phyloP scores from a whole-genome alignment of 306 rosid genomes.

The Carpinus viminea region DNA sequence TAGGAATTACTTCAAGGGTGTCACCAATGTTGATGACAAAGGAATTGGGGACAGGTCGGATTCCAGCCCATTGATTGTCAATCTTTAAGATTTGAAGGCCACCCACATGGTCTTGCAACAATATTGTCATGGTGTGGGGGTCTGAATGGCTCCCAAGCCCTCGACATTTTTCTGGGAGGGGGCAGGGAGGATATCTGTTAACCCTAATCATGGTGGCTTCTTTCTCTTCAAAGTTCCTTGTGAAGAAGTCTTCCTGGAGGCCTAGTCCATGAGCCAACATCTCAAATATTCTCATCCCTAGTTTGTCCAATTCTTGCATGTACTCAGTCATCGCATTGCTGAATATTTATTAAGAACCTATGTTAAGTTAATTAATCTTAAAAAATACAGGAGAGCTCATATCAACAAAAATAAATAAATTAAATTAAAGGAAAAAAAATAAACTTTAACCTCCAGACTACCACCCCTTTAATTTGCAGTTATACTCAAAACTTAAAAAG shows the following conservation, averaged over 20 bases:
- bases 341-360: no score
- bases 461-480: no score
- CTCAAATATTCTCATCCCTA: conserved; percentile 3
- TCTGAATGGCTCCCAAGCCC: conserved; percentile 13
- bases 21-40: conserved; percentile 13
- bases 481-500: no score
- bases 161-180: background rate
- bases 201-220: background rate
- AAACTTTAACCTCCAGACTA: no score
- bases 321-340: background rate
- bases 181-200: background rate
- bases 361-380: no score
- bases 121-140: background rate
- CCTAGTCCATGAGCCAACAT: conserved; percentile 3
- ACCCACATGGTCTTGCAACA: conserved; percentile 3
- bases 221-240: background rate
- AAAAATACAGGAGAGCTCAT: no score
- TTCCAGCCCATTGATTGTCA: conserved; percentile 5
- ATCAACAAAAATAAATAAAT: no score
- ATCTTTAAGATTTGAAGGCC: background rate
- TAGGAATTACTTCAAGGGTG: background rate
- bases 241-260: background rate
- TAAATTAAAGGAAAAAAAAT: no score
- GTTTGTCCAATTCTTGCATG: conserved; percentile 4
- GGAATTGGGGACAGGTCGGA: background rate